Evolutionary conservation across 805 yeast genomes (phyloP).

Genomic region (Saccharomycopsis fibuligera): DNA sequence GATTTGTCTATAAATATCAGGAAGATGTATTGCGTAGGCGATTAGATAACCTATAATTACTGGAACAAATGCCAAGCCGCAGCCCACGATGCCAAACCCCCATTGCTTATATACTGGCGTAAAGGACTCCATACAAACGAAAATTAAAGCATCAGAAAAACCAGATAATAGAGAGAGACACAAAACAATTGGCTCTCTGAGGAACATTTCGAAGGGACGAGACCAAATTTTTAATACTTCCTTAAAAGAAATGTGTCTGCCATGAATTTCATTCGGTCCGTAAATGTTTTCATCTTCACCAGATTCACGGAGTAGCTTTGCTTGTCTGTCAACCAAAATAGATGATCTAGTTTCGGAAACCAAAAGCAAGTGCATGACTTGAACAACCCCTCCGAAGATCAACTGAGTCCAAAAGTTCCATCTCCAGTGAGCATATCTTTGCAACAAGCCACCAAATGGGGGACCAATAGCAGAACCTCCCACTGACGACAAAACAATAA

Average conservation of each 20-base stretch:
- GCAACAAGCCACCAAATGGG: slow-evolving; percentile 3
- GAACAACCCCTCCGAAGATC: slow-evolving; percentile 7
- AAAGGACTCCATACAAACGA: slow-evolving; percentile 5
- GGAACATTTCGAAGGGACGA: slow-evolving; percentile 5
- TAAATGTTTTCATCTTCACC: slow-evolving; percentile 4
- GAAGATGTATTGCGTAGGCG: slow-evolving; percentile 2
- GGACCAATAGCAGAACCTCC: slow-evolving; percentile 8
- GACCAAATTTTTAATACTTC: slow-evolving; percentile 1
- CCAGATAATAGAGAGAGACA: slow-evolving; percentile 3
- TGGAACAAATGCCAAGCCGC: slow-evolving; percentile 8
- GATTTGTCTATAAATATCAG: slow-evolving; percentile 6
- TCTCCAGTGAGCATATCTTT: background rate
- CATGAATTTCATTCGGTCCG: slow-evolving; percentile 4
- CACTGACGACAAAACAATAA: slow-evolving; percentile 7
- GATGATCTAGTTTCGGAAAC: slow-evolving; percentile 1
- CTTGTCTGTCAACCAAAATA: slow-evolving; percentile 1
- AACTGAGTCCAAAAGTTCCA: slow-evolving; percentile 10
- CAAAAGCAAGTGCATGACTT: slow-evolving; percentile 2
- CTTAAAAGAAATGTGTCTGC: background rate
- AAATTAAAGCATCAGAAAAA: slow-evolving; percentile 8
- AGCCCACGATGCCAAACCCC: slow-evolving; percentile 3
- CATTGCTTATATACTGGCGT: slow-evolving; percentile 1
- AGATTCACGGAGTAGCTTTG: slow-evolving; percentile 2
- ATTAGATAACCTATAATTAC: background rate
- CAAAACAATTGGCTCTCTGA: slow-evolving; percentile 6